A percentile compares a stretch with the other conserved stretches of the same genome.
phyloP scores from a whole-genome alignment of 148 eudicot genomes.

The Amaranthus hypochondriacus region DNA sequence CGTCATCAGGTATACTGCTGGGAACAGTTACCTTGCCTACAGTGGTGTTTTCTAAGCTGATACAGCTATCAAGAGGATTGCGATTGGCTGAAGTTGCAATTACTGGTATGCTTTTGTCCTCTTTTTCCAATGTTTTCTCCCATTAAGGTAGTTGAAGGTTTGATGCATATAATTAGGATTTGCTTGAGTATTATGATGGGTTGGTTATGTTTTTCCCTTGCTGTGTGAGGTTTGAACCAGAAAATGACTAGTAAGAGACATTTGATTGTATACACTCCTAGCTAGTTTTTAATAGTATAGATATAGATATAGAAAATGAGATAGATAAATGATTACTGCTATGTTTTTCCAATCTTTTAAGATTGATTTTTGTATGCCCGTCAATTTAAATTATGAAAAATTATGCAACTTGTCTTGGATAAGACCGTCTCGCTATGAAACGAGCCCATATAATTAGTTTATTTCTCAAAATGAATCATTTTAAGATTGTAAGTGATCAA shows the following conservation, averaged over 20 bases:
- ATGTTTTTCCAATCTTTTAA: neutral
- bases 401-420: neutral
- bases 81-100: slow-evolving; percentile 37
- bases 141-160: neutral
- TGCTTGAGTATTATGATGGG: neutral
- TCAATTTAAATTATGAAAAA: neutral
- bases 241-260: too few relatives aligned
- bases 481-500: too few relatives aligned
- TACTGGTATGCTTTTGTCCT: slow-evolving; percentile 36
- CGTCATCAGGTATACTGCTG: slow-evolving; percentile 72
- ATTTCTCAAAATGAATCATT: too few relatives aligned
- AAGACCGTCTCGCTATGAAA: too few relatives aligned
- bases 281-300: neutral
- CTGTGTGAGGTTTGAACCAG: too few relatives aligned
- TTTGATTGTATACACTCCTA: neutral
- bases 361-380: neutral
- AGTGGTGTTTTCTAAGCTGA: slow-evolving; percentile 62
- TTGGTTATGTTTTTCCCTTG: too few relatives aligned
- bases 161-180: neutral
- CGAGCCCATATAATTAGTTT: too few relatives aligned
- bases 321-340: too few relatives aligned
- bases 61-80: slow-evolving; percentile 57
- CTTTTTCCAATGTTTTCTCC: neutral
- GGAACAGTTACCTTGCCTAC: slow-evolving; percentile 81
- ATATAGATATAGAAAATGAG: neutral